Percentiles rank a stretch among this genome's conserved stretches.
Evolutionary conservation across 129 eudicot species (phyloP).

Genomic region (Ambrosia artemisiifolia): DNA sequence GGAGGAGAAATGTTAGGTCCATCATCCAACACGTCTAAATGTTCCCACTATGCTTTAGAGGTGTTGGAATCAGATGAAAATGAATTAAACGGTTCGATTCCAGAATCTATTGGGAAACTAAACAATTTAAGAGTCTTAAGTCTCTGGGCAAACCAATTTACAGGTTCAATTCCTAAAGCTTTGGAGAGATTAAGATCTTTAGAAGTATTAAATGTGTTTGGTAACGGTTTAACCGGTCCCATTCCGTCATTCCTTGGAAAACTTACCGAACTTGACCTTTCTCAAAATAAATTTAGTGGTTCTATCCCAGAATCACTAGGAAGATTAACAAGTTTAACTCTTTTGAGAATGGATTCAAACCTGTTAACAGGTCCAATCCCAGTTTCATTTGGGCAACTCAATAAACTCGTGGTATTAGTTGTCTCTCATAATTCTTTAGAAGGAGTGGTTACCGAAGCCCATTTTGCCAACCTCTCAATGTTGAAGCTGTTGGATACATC

Average conservation of each 20-base stretch:
- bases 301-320: not conserved
- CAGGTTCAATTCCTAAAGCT: no score
- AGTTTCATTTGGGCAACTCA: slow-evolving; percentile 14
- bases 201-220: no score
- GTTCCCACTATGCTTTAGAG: not conserved
- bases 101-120: not conserved
- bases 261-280: no score
- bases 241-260: no score
- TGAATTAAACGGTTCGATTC: not conserved
- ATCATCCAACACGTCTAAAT: not conserved
- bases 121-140: not conserved
- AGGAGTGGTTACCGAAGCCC: not conserved
- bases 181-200: no score
- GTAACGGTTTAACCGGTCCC: no score
- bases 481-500: not conserved
- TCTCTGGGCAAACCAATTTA: not conserved
- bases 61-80: not conserved
- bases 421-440: slow-evolving; percentile 12
- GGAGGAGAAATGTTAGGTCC: not conserved
- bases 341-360: not conserved
- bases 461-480: no score
- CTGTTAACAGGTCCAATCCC: slow-evolving; percentile 1
- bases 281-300: not conserved
- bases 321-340: not conserved
- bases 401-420: not conserved